A percentile compares a stretch with the other conserved stretches of the same genome.
phyloP scores from a whole-genome alignment of 2,329 filamentous ascomycete species.

The Hymenoscyphus occultus region DNA sequence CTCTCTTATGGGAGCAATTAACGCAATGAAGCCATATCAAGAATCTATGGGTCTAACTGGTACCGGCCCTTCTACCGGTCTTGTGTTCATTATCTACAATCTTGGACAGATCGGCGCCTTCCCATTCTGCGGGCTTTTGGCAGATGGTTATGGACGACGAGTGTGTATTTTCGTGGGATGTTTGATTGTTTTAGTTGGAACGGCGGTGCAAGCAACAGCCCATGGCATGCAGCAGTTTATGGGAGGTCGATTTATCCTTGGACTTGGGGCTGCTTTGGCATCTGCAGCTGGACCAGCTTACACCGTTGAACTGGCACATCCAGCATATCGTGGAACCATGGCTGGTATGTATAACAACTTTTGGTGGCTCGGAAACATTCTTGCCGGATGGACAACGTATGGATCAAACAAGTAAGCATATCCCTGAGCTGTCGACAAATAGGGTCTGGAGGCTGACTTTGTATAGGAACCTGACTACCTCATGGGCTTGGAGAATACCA shows the following conservation, averaged over 20 bases:
- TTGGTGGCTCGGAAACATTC: conserved; percentile 51
- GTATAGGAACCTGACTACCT: conserved; percentile 40
- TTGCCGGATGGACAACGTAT: conserved; percentile 52
- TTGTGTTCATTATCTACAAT: conserved; percentile 28
- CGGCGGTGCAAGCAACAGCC: conserved; percentile 49
- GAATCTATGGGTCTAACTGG: conserved; percentile 21
- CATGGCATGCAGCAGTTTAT: conserved; percentile 51
- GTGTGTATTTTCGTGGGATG: conserved; percentile 56
- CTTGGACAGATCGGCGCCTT: conserved; percentile 50
- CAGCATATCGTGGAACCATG: conserved; percentile 58
- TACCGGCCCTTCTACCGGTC: conserved; percentile 21
- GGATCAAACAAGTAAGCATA: conserved; percentile 39
- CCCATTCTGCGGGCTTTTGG: conserved; percentile 49
- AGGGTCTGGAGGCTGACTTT: neutral
- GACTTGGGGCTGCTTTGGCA: conserved; percentile 58
- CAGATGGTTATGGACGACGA: conserved; percentile 52
- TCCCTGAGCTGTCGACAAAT: neutral
- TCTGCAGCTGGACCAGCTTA: conserved; percentile 61
- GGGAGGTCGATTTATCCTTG: conserved; percentile 52
- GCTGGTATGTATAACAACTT: conserved; percentile 53
- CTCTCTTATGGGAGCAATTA: conserved; percentile 49
- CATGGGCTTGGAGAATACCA: conserved; percentile 57
- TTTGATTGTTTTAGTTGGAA: conserved; percentile 49
- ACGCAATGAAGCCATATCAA: conserved; percentile 44
- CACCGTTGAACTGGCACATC: conserved; percentile 61